Evolutionary conservation across 305 asterid genomes (phyloP).

Genomic region (Fraxinus angustifolia): DNA sequence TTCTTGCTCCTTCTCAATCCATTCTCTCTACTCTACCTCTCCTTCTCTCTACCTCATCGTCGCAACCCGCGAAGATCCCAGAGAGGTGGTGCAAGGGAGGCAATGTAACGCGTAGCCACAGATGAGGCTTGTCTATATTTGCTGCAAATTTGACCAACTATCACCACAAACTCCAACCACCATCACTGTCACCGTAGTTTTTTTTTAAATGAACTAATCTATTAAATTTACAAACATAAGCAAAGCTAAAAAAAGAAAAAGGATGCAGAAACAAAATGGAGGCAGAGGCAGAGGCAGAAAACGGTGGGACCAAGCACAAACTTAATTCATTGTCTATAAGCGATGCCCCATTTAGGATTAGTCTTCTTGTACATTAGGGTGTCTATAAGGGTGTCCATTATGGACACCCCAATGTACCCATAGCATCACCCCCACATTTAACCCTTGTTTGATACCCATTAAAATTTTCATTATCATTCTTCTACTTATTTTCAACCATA

Average conservation of each 20-base stretch:
- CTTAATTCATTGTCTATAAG: neutral
- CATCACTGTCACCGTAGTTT: neutral
- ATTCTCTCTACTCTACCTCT: neutral
- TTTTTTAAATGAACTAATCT: neutral
- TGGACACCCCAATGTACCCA: no score
- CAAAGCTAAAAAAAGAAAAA: no score
- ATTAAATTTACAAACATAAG: neutral
- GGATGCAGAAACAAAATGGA: neutral
- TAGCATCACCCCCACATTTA: neutral
- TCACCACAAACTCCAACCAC: neutral
- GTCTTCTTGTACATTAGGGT: no score
- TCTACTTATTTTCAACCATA: no score
- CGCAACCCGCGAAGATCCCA: neutral
- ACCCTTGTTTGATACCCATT: no score
- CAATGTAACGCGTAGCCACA: neutral
- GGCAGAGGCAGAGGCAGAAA: neutral
- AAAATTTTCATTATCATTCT: no score
- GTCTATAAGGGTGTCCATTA: no score
- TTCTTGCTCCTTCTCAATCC: neutral
- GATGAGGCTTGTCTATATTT: neutral
- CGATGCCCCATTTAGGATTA: neutral
- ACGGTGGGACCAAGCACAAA: neutral
- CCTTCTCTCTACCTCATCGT: neutral
- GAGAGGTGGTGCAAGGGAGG: neutral
- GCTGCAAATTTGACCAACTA: neutral